These are phyloP conservation scores for Ganoderma multipileum DNA, from an alignment of 1,284 basidiomycete species.

Conservation along the genomic window DNA sequence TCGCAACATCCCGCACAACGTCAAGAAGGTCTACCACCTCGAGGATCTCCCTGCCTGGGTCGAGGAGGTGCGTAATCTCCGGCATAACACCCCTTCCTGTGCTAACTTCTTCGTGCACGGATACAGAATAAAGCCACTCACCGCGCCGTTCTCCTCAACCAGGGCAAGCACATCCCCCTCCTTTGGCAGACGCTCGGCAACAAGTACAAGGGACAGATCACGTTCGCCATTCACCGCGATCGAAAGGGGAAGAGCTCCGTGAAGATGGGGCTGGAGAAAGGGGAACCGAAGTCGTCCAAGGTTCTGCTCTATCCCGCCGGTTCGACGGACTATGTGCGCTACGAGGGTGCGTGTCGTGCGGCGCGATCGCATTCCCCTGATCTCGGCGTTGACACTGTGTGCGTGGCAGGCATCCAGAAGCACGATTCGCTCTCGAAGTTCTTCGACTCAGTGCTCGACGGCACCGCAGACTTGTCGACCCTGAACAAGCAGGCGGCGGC, in stretches of 20 bases:
- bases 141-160: conserved; percentile 79
- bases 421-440: conserved; percentile 70
- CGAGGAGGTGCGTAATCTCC: conserved; percentile 53
- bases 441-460: conserved; percentile 71
- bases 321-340: conserved; percentile 58
- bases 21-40: conserved; percentile 68
- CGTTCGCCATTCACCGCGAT: conserved; percentile 76
- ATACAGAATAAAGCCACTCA: conserved; percentile 58
- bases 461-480: conserved; percentile 59
- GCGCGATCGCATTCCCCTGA: conserved; percentile 2
- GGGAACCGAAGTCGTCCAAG: conserved; percentile 63
- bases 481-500: conserved; percentile 45
- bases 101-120: not conserved
- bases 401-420: conserved; percentile 63
- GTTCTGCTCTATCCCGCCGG: conserved; percentile 71
- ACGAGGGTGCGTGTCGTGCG: conserved; percentile 56
- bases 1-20: conserved; percentile 72
- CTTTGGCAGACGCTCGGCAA: conserved; percentile 88
- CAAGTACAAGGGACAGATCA: conserved; percentile 71
- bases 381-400: conserved; percentile 5
- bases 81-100: conserved; percentile 8
- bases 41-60: conserved; percentile 69
- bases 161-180: conserved; percentile 80
- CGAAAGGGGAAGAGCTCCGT: conserved; percentile 63
- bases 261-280: conserved; percentile 60